Base-by-base conservation (phyloP, 2,329 filamentous ascomycete species). In the Thielaviopsis euricoi region DNA sequence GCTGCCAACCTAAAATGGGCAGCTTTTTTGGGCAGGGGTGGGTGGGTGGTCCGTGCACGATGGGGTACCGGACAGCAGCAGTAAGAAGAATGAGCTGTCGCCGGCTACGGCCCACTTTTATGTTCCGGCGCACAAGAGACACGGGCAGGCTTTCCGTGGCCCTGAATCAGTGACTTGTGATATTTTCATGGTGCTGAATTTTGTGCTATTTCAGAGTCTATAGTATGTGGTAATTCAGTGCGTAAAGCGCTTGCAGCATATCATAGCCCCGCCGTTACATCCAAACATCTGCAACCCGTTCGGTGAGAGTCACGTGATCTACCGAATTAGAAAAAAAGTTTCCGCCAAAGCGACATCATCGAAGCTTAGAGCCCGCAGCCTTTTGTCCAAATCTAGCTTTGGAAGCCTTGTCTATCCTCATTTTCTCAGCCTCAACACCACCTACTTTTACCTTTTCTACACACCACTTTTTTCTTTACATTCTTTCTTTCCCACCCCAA, bases 311-410 rank as follows among this genome's bases (percentile, higher is more conserved):
- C 59, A 60, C 59, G 59, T 60, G 59, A 51, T 25, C 19, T 15
- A 6, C 19, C 19, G 23, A n/a, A 43, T 19, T 29, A 26, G 33
- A 52, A 37, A 56, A 60, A 60, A 58, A 60, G 49, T 53, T 58
- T 60, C 33, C 52, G 25, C 29, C 56, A 33, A 50, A 60, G 56
- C 59, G 52, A 60, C 59, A 60, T 60, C 59, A 60, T 60, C 48
- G 15, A 21, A 21, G 21, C 22, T 15, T 15, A 23, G 29, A 48
- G n/a, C 19, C 43, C n/a, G 7, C 43, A 48, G 43, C 50, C 23
- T 40, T 51, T 48, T 15, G 40, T 40, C 51, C 52, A 48, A 52
- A 48, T 33, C 48, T 40, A 58, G 51, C 26, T 29, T 22, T 33
- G 33, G 51, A 52, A 57, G 55, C 55, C 53, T 57, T 29, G 54